Evolutionary conservation across 1,284 basidiomycete genomes (phyloP).

Genomic region (Leccinum pachyderme): DNA sequence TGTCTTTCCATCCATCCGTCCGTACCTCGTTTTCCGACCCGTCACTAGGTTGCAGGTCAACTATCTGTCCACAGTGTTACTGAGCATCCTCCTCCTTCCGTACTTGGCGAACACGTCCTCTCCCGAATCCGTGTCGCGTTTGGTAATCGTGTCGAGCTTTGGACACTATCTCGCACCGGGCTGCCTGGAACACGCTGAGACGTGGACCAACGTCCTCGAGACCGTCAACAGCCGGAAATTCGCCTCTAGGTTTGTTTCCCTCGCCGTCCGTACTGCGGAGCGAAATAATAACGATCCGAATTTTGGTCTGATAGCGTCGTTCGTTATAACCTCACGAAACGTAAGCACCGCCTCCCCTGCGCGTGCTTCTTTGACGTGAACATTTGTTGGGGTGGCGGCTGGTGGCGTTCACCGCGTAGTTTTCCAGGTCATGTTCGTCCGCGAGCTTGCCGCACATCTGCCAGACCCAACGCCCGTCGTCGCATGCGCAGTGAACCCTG

Average conservation of each 20-base stretch:
- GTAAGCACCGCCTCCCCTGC: slow-evolving; percentile 18
- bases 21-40: neutral
- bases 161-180: slow-evolving; percentile 8
- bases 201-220: slow-evolving; percentile 13
- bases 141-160: slow-evolving; percentile 24
- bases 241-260: slow-evolving; percentile 7
- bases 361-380: neutral
- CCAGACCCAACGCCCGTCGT: slow-evolving; percentile 22
- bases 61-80: slow-evolving; percentile 24
- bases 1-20: neutral
- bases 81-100: slow-evolving; percentile 23
- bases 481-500: slow-evolving; percentile 32
- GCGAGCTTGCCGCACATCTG: slow-evolving; percentile 28
- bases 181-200: slow-evolving; percentile 4
- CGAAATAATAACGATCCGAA: neutral
- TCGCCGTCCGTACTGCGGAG: too few relatives aligned
- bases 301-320: neutral
- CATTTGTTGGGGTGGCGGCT: neutral
- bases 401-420: slow-evolving; percentile 10
- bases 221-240: slow-evolving; percentile 11
- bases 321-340: slow-evolving; percentile 35
- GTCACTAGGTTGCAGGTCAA: slow-evolving; percentile 27
- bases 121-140: slow-evolving; percentile 11
- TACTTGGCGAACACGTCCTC: slow-evolving; percentile 15
- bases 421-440: slow-evolving; percentile 28